phyloP scores from a whole-genome alignment of 23 red algal genomes.

The Gracilaria gracilis region DNA sequence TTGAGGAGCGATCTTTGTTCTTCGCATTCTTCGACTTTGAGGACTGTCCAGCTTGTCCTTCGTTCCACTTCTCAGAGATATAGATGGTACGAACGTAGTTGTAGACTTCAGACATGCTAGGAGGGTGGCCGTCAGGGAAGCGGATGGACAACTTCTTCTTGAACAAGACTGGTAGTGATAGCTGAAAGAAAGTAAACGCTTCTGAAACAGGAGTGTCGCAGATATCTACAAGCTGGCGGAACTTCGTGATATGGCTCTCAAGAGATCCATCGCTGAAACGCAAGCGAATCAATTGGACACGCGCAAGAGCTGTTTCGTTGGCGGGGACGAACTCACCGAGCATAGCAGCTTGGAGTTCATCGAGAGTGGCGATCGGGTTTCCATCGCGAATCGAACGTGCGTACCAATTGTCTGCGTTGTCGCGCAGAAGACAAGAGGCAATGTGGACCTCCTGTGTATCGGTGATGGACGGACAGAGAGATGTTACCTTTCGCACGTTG shows the following conservation, averaged over 20 bases:
- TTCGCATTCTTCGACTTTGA: neutral
- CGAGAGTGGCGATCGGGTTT: neutral
- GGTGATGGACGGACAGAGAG: neutral
- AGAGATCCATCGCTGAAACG: neutral
- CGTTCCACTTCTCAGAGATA: slow-evolving; percentile 5
- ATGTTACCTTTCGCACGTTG: neutral
- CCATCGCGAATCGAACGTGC: neutral
- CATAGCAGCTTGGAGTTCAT: slow-evolving; percentile 1
- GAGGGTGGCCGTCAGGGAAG: neutral
- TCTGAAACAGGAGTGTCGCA: neutral
- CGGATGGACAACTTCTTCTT: neutral
- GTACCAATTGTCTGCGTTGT: neutral
- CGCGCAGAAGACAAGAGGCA: neutral
- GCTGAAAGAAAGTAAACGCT: neutral
- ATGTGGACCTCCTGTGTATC: neutral
- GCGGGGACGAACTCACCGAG: neutral
- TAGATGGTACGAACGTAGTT: neutral
- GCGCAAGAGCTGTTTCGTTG: neutral
- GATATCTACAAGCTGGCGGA: slow-evolving; percentile 8
- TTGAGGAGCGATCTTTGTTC: neutral
- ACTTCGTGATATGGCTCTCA: slow-evolving; percentile 2
- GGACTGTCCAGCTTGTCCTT: neutral
- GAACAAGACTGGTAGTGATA: neutral
- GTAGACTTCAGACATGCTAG: neutral
- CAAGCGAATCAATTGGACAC: neutral